Conservation (phyloP, 139 green algal genomes). For the Chlorella sorokiniana region DNA sequence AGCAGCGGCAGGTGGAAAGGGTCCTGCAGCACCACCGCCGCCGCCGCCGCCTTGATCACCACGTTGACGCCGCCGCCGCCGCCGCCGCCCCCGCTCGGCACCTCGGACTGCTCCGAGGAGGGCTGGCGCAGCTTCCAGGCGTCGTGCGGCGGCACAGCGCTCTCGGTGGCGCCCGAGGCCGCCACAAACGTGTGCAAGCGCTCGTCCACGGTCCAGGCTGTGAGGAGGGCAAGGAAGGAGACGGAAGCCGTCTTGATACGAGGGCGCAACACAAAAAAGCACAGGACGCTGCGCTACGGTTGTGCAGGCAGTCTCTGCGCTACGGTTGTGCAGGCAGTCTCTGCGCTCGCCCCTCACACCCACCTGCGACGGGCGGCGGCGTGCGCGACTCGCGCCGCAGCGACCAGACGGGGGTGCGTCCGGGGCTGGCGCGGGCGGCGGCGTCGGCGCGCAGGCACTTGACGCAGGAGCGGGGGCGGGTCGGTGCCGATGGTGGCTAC, state of each 20-base stretch:
- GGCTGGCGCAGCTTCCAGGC: slow-evolving; percentile 24
- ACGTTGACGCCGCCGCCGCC: slow-evolving; percentile 50
- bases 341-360: neutral
- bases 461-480: slow-evolving; percentile 30
- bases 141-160: neutral
- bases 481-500: slow-evolving; percentile 52
- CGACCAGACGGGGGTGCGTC: slow-evolving; percentile 22
- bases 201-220: slow-evolving; percentile 67
- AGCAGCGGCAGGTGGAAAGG: slow-evolving; percentile 60
- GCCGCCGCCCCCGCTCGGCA: neutral
- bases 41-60: slow-evolving; percentile 46
- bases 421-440: neutral
- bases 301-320: neutral
- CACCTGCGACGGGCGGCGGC: slow-evolving; percentile 7
- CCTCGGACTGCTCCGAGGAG: slow-evolving; percentile 1
- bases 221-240: neutral
- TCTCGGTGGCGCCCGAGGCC: neutral
- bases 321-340: neutral
- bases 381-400: neutral
- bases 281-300: neutral
- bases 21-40: slow-evolving; percentile 61
- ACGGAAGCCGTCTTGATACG: neutral
- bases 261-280: neutral
- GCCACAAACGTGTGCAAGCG: slow-evolving; percentile 51
- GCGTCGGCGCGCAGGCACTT: slow-evolving; percentile 38